Percentiles rank a stretch among this genome's conserved stretches.
Conservation (phyloP, 495 filamentous ascomycete species). For the Penicillium canariense region DNA sequence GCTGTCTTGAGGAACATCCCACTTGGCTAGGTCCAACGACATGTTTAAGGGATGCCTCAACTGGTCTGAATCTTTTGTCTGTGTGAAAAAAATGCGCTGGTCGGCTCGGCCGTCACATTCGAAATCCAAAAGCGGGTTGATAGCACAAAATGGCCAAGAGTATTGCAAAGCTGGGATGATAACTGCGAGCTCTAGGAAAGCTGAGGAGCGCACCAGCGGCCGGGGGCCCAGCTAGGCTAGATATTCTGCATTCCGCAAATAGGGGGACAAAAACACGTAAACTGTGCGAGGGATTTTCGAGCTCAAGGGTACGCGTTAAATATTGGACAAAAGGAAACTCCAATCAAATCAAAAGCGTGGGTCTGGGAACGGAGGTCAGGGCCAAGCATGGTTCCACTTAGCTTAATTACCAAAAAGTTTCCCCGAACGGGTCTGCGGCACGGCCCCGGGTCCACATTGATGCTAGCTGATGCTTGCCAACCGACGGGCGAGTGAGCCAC, state of each 20-base stretch:
- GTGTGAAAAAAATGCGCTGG: neutral
- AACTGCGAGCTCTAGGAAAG: neutral
- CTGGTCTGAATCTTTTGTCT: neutral
- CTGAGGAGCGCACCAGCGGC: neutral
- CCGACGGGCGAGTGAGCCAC: too few species aligned
- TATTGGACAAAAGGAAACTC: neutral
- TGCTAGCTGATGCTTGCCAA: too few species aligned
- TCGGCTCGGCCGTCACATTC: neutral
- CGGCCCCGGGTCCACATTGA: too few species aligned
- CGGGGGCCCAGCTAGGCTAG: neutral
- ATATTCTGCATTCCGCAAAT: too few species aligned
- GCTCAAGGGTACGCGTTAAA: neutral
- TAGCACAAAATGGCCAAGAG: neutral
- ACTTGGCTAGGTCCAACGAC: neutral
- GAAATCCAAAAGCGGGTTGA: neutral
- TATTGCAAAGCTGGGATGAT: neutral
- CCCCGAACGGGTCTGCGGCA: too few species aligned
- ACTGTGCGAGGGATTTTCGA: neutral
- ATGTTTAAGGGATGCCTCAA: neutral
- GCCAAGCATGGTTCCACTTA: neutral
- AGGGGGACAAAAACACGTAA: neutral
- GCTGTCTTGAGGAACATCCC: too few species aligned
- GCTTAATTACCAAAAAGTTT: neutral
- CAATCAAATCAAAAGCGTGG: neutral
- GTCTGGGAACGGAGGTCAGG: neutral